These are phyloP conservation scores for Phytopythium cucurbitacearum DNA, from an alignment of 352 stramenopile genomes.

Conservation along the genomic window DNA sequence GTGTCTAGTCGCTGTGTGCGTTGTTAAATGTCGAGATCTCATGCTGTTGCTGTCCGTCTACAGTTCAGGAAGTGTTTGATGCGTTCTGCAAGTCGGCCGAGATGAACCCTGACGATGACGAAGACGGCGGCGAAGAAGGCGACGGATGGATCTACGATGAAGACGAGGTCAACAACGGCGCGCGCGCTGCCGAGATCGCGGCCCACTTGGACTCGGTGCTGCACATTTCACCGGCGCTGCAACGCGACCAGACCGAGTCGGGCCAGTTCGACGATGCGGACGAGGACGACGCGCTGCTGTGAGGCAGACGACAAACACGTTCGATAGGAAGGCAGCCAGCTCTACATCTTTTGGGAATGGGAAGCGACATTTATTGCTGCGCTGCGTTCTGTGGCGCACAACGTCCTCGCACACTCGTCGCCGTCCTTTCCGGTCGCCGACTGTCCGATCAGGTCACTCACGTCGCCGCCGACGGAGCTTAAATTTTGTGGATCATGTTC, in stretches of 20 bases:
- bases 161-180: constrained; percentile 67
- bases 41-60: constrained; percentile 5
- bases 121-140: constrained; percentile 34
- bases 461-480: constrained; percentile 13
- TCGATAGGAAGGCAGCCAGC: no score
- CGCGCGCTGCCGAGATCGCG: constrained; percentile 48
- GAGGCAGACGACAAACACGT: not conserved
- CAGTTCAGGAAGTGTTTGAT: constrained; percentile 71
- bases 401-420: not conserved
- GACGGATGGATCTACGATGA: constrained; percentile 83
- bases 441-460: constrained; percentile 1
- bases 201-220: constrained; percentile 72
- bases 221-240: constrained; percentile 44
- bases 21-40: constrained; percentile 2
- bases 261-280: constrained; percentile 84
- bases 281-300: constrained; percentile 50
- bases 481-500: constrained; percentile 96
- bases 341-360: not conserved
- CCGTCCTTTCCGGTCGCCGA: constrained; percentile 4
- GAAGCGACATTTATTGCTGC: constrained; percentile 15
- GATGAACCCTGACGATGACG: constrained; percentile 76
- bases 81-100: constrained; percentile 79
- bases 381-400: constrained; percentile 10
- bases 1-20: constrained; percentile 9
- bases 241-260: constrained; percentile 24